Percentiles rank a stretch among this genome's conserved stretches.
Conservation (phyloP, 2,329 filamentous ascomycete genomes). For the Diaporthe eres region DNA sequence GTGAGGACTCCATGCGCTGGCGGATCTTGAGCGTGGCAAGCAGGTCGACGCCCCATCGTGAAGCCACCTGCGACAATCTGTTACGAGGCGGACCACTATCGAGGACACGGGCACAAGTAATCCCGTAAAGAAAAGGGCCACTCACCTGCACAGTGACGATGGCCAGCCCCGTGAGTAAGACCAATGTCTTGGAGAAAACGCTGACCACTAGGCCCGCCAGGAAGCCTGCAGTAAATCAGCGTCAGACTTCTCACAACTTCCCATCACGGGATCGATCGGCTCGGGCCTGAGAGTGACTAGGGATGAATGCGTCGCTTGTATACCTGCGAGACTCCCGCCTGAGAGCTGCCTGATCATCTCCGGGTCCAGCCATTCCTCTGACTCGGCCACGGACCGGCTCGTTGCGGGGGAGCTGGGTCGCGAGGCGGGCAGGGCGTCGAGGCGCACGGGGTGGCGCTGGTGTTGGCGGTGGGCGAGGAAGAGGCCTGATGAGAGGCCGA, state of each 20-base stretch:
- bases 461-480: conserved; percentile 46
- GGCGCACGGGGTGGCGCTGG: conserved; percentile 46
- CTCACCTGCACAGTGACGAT: conserved; percentile 75
- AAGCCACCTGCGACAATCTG: conserved; percentile 54
- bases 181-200: conserved; percentile 79
- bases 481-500: conserved; percentile 46
- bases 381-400: conserved; percentile 42
- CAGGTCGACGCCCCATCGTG: conserved; percentile 59
- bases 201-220: conserved; percentile 75
- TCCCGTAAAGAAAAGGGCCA: neutral
- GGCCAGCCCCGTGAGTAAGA: conserved; percentile 75
- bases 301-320: neutral
- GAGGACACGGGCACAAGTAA: neutral
- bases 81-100: conserved; percentile 21
- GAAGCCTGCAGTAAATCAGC: conserved; percentile 62
- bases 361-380: conserved; percentile 49
- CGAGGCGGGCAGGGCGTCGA: conserved; percentile 46
- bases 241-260: neutral
- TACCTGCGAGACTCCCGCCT: conserved; percentile 67
- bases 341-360: conserved; percentile 65
- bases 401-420: conserved; percentile 38
- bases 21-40: conserved; percentile 54
- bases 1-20: conserved; percentile 54
- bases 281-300: neutral
- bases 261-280: neutral